Base-by-base conservation (phyloP, 257 asterid species). In the Solanum bulbocastanum region DNA sequence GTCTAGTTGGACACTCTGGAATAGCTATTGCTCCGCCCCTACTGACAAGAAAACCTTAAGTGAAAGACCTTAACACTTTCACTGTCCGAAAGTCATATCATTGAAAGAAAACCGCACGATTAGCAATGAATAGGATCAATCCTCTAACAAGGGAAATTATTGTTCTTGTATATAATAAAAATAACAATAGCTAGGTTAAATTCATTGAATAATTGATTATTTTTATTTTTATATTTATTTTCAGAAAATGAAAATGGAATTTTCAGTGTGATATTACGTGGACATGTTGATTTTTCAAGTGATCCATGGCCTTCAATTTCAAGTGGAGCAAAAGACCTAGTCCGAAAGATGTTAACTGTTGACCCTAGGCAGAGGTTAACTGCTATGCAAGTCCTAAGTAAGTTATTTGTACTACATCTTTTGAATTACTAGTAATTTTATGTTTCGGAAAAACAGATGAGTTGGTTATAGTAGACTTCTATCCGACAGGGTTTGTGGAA, bases 301-400 rank as follows among this genome's bases (percentile, higher is more conserved):
- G 98, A 96, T 84, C 99, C 99, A n/a, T 96, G 98, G 99, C 98
- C 99, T 79, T 88, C 97, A 25, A 93, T 96, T 89, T 96, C 98
- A 1, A 42, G 49, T 6, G 98, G 98, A 75, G 99, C 99, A 36
- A 96, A 96, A 92, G 99, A 96, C 84, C 94, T 96, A 6, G 94
- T 96, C 5, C 93, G 92, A 90, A 96, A 94, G 90, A 96, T 95
- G 99, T 90, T 95, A 72, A 87, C 87, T 75, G 83, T 95, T 1
- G 96, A 96, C 65, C 98, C 99, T 87, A 94, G 90, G 89, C 98
- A 95, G 44, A 93, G 99, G 91, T 94, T 95, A 68, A 69, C 98
- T 0, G 98, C 98, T 9, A 84, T 94, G 84, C 94, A 96, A 94
- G 98, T 96, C n/a, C 95, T 94, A 9, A 94, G 99, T 96, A 94